phyloP scores from a whole-genome alignment of 169 alveolate genomes.

The Plasmodium adleri region DNA sequence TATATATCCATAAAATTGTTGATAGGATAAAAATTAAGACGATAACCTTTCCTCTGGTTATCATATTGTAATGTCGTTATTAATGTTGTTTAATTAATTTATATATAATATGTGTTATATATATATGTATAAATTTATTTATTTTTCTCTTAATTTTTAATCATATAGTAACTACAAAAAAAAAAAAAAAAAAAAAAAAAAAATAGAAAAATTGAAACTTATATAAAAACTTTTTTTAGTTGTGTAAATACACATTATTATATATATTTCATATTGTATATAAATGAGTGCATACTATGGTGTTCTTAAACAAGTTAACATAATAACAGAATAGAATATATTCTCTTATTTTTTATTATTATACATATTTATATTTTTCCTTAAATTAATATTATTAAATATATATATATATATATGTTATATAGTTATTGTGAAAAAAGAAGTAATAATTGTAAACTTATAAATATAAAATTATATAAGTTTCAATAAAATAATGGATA shows the following conservation, averaged over 20 bases:
- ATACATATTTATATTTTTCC: no score
- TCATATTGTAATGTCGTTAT: conserved; percentile 28
- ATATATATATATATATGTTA: neutral
- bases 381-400: neutral
- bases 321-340: no score
- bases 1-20: conserved; percentile 69
- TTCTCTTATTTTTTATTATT: no score
- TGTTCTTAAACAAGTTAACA: no score
- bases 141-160: neutral
- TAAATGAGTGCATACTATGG: no score
- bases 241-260: no score
- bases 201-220: neutral
- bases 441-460: neutral
- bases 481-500: neutral
- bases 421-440: neutral
- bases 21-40: conserved; percentile 26
- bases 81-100: no score
- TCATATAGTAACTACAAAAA: neutral
- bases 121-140: neutral
- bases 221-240: no score
- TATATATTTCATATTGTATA: no score
- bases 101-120: no score
- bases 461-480: neutral
- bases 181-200: neutral
- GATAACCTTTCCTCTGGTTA: conserved; percentile 63